Percentiles rank a stretch among this genome's conserved stretches.
phyloP scores from a whole-genome alignment of 257 asterid species.

The Solanum neorickii region DNA sequence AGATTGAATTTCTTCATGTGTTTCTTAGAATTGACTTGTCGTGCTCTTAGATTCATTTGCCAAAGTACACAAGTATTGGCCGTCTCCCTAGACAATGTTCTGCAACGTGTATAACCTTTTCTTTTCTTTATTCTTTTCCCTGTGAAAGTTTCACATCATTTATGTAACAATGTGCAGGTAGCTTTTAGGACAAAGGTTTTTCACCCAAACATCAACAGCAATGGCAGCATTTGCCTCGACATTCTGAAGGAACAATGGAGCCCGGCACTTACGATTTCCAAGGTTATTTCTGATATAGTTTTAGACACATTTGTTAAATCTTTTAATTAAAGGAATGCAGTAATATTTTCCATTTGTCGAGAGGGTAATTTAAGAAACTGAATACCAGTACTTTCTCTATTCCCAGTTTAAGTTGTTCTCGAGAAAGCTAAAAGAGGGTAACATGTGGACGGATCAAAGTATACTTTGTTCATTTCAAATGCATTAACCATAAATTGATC shows the following conservation, averaged over 20 bases:
- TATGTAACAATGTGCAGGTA: conserved; percentile 6
- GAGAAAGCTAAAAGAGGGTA: not conserved
- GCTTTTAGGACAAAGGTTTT: conserved; percentile 34
- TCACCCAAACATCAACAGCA: conserved; percentile 33
- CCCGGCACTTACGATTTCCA: conserved; percentile 33
- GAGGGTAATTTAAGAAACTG: not conserved
- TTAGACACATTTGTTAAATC: not conserved
- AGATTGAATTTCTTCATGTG: not conserved
- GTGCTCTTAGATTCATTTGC: not conserved
- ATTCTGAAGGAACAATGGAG: conserved; percentile 36
- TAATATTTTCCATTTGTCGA: not conserved
- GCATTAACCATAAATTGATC: not conserved
- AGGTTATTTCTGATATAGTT: conserved; percentile 3
- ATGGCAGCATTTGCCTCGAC: conserved; percentile 36
- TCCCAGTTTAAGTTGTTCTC: not conserved
- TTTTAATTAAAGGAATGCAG: not conserved
- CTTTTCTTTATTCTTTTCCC: not conserved
- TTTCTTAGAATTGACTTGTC: not conserved
- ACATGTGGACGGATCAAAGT: not conserved
- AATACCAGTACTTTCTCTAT: not conserved
- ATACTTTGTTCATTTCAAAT: not conserved
- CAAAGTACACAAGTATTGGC: not conserved
- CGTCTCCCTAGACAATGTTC: not conserved
- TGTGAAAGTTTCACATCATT: not conserved
- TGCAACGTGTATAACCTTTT: not conserved